Base-by-base conservation (phyloP, 1,284 basidiomycete genomes). In the Butyriboletus appendiculatus region DNA sequence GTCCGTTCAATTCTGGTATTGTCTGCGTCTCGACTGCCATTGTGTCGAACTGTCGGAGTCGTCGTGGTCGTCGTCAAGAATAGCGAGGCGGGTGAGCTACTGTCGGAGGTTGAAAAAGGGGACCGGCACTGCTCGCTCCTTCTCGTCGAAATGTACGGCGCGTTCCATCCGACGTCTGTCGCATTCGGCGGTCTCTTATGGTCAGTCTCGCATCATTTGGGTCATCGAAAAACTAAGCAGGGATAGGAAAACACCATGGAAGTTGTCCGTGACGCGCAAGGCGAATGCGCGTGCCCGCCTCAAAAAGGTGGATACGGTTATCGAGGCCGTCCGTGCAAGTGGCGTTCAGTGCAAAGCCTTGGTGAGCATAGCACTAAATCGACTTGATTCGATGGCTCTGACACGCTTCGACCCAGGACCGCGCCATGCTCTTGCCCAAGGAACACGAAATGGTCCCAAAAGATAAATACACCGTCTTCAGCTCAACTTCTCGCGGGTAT, bases 401-500 rank as follows among this genome's bases (percentile, higher is more conserved):
- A 52, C 20, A 20, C 50, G 24, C 42, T 18, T n/a, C 42, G 41
- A 41, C 18, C 49, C 62, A 90, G 88, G 76, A 76, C 39, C 77
- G 78, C 56, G 92, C 89, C 5, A 74, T 95, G 39, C 80, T 85
- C 53, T 76, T 96, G 30, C 94, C 94, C 44, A 94, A 92, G 68
- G 92, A 96, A 70, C 79, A 87, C 59, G 90, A 94, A 70, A 96
- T 96, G 94, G 78, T 77, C 15, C 76, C 94, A 1, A 81, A 81
- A 73, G 96, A 99, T 78, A 99, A 99, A 75, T 99, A 98, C 76
- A 98, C 96, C 0, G 86, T 91, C 18, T 99, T 96, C 73, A 87
- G 83, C 50, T 79, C 84, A 20, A 86, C 83, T 48, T 77, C 77
- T 8, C 76, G 72, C 56, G 88, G 89, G 6, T 99, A 96, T 75